Evolutionary conservation across 495 filamentous ascomycete species (phyloP).

Genomic region (Gamarada debralockiae): DNA sequence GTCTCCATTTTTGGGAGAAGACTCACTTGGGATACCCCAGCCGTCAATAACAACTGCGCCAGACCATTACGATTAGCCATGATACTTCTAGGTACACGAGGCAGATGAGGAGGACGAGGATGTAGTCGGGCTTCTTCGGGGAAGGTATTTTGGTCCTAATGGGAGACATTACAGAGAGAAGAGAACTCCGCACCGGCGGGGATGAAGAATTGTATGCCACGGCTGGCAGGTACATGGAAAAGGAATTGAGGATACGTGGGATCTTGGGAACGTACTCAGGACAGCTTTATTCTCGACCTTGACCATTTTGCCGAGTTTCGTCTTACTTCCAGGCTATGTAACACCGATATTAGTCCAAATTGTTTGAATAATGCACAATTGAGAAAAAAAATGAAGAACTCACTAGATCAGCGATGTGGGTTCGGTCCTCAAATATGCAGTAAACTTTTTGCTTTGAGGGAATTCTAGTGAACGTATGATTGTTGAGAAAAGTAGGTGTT

Average conservation of each 20-base stretch:
- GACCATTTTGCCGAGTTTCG: slow-evolving; percentile 52
- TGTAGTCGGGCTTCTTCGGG: slow-evolving; percentile 34
- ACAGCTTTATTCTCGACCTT: slow-evolving; percentile 87
- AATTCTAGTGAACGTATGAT: slow-evolving; percentile 17
- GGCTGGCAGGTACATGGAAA: background rate
- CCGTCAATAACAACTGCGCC: slow-evolving; percentile 92
- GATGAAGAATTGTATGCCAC: background rate
- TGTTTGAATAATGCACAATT: slow-evolving; percentile 13
- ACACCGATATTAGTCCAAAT: slow-evolving; percentile 9
- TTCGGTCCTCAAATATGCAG: background rate
- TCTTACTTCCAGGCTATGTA: slow-evolving; percentile 19
- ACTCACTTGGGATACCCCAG: slow-evolving; percentile 83
- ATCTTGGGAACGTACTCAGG: slow-evolving; percentile 65
- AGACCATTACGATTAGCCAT: slow-evolving; percentile 49
- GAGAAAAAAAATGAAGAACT: slow-evolving; percentile 21
- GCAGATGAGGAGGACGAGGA: slow-evolving; percentile 38
- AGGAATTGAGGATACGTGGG: slow-evolving; percentile 13
- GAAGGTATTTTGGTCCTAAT: background rate
- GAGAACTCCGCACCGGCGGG: background rate
- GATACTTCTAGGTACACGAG: slow-evolving; percentile 47
- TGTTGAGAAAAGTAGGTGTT: slow-evolving; percentile 9
- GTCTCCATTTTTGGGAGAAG: slow-evolving; percentile 80
- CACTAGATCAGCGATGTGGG: slow-evolving; percentile 12
- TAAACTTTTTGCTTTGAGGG: slow-evolving; percentile 5
- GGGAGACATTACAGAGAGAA: background rate